These are phyloP conservation scores for Venustampulla echinocandica DNA, from an alignment of 495 filamentous ascomycete species.

Conservation along the genomic window DNA sequence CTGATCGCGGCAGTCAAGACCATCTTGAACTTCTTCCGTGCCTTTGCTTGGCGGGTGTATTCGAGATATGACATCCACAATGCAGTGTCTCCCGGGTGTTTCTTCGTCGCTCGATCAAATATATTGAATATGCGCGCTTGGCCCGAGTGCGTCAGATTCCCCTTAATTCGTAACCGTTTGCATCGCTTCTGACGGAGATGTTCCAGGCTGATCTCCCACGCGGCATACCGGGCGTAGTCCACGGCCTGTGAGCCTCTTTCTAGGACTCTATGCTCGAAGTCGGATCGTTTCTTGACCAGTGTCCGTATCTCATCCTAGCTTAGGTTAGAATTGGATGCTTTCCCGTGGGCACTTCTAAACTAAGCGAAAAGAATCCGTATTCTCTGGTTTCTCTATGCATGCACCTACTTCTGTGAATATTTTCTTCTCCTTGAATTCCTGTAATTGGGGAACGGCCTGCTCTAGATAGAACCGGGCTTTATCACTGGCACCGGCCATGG, in stretches of 20 bases:
- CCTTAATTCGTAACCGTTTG: constrained; percentile 67
- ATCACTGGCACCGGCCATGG: constrained; percentile 77
- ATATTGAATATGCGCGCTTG: constrained; percentile 80
- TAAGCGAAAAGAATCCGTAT: neutral
- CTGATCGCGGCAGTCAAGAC: constrained; percentile 71
- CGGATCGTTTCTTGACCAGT: constrained; percentile 81
- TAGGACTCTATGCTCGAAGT: constrained; percentile 86
- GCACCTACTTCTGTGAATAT: constrained; percentile 66
- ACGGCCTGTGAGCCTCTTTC: constrained; percentile 62
- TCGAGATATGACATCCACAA: constrained; percentile 93
- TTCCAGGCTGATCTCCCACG: constrained; percentile 89
- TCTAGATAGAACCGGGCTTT: constrained; percentile 94
- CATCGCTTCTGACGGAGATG: constrained; percentile 71
- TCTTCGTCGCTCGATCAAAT: constrained; percentile 76
- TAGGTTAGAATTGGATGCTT: neutral
- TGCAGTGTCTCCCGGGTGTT: constrained; percentile 70
- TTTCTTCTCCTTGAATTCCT: constrained; percentile 77
- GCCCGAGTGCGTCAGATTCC: constrained; percentile 48
- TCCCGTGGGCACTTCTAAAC: neutral
- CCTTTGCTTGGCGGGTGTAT: constrained; percentile 66
- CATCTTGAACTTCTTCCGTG: constrained; percentile 68
- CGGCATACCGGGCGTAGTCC: constrained; percentile 78
- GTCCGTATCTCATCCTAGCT: constrained; percentile 73
- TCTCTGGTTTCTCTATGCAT: too few species aligned
- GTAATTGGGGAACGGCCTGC: constrained; percentile 80